phyloP scores from a whole-genome alignment of 2,329 filamentous ascomycete genomes.

The Ceratocystis cubensis region DNA sequence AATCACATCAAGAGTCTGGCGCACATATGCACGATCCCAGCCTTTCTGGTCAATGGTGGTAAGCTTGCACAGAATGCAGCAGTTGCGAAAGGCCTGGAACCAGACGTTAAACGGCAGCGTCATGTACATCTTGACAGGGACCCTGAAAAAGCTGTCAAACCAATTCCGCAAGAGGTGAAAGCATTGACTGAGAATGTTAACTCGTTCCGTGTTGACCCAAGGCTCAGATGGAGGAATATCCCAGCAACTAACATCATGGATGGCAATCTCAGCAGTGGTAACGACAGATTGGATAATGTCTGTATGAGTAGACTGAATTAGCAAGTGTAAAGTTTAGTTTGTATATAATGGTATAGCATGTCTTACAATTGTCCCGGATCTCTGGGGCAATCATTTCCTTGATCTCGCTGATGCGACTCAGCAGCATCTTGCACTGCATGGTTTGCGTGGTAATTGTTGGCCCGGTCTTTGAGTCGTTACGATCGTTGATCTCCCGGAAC shows the following conservation, averaged over 20 bases:
- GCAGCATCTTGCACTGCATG: constrained; percentile 20
- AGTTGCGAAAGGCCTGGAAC: constrained; percentile 20
- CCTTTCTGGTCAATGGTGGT: constrained; percentile 17
- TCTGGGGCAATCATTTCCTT: not conserved
- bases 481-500: constrained; percentile 15
- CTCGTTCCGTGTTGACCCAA: constrained; percentile 17
- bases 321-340: not conserved
- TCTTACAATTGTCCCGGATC: constrained; percentile 15
- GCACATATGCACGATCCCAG: constrained; percentile 17
- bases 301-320: not conserved
- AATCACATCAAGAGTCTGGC: constrained; percentile 15
- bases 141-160: constrained; percentile 14
- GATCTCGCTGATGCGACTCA: constrained; percentile 15
- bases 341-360: not conserved
- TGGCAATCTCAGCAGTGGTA: constrained; percentile 17
- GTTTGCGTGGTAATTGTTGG: constrained; percentile 12
- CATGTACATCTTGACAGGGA: constrained; percentile 15
- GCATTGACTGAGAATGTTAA: constrained; percentile 16
- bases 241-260: constrained; percentile 19
- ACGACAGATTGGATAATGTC: constrained; percentile 15
- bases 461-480: not conserved
- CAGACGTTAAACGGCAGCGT: constrained; percentile 18
- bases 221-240: constrained; percentile 8
- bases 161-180: constrained; percentile 14
- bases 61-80: constrained; percentile 19